Evolutionary conservation across 169 alveolate species (phyloP).

Genomic region (Miamiensis avidus): DNA sequence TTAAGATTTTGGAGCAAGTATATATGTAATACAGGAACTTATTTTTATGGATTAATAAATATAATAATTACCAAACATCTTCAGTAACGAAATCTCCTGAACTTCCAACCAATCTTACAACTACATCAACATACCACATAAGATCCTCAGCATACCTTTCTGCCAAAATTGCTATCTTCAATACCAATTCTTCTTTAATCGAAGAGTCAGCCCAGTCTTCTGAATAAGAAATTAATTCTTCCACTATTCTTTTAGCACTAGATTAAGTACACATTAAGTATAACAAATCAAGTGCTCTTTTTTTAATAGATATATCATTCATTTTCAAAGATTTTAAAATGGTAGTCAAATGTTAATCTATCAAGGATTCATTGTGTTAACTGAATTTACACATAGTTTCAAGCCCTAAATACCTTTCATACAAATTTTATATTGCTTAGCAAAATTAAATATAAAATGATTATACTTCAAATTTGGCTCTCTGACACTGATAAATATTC

Average conservation of each 20-base stretch:
- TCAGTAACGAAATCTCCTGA: constrained; percentile 91
- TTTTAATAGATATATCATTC: constrained; percentile 88
- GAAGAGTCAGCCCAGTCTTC: constrained; percentile 88
- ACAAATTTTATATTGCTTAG: too few relatives aligned
- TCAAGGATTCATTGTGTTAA: constrained; percentile 50
- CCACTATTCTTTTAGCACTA: constrained; percentile 86
- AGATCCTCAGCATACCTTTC: constrained; percentile 90
- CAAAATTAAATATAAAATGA: not conserved
- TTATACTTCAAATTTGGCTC: constrained; percentile 81
- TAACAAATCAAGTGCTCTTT: constrained; percentile 89
- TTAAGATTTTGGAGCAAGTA: too few relatives aligned
- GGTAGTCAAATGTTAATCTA: constrained; percentile 81
- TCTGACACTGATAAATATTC: constrained; percentile 80
- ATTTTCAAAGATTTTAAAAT: constrained; percentile 79
- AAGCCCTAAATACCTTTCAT: constrained; percentile 79
- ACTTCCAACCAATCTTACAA: constrained; percentile 88
- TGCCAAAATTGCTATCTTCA: constrained; percentile 88
- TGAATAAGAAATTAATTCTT: constrained; percentile 88
- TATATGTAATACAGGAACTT: too few relatives aligned
- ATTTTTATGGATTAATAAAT: too few relatives aligned
- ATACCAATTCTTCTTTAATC: constrained; percentile 91
- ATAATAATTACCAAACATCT: constrained; percentile 70
- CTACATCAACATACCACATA: constrained; percentile 92
- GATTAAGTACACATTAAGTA: constrained; percentile 88
- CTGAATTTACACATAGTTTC: constrained; percentile 89